Conservation (phyloP, 805 yeast species). For the Yarrowia sp. region DNA sequence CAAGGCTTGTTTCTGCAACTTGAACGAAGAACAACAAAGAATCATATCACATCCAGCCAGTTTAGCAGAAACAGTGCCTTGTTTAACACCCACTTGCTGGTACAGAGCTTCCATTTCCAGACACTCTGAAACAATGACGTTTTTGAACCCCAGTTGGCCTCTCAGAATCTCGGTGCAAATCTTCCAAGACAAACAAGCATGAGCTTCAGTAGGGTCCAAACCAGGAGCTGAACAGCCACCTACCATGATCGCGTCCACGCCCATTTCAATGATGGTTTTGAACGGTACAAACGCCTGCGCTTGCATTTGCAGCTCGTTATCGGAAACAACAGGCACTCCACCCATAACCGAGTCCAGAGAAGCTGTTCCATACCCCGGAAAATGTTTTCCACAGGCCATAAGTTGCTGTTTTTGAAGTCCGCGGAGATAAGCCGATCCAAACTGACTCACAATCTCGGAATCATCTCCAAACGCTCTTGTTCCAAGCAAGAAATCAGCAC, state of each 20-base stretch:
- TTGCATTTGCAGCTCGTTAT: constrained; percentile 7
- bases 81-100: constrained; percentile 64
- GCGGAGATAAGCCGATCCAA: constrained; percentile 50
- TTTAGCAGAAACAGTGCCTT: constrained; percentile 61
- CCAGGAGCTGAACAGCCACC: constrained; percentile 67
- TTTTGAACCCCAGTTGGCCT: constrained; percentile 52
- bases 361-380: constrained; percentile 66
- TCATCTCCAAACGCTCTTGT: constrained; percentile 10
- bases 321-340: constrained; percentile 51
- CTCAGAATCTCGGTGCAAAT: constrained; percentile 52
- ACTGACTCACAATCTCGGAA: not conserved
- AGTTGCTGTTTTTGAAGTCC: constrained; percentile 57
- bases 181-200: constrained; percentile 59
- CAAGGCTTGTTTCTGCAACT: constrained; percentile 56
- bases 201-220: constrained; percentile 57
- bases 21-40: constrained; percentile 57
- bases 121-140: constrained; percentile 59
- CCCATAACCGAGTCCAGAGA: constrained; percentile 57
- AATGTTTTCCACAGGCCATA: constrained; percentile 58
- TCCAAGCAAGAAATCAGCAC: constrained; percentile 49
- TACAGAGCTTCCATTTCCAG: constrained; percentile 61
- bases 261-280: not conserved
- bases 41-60: constrained; percentile 65
- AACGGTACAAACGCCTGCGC: constrained; percentile 9
- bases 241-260: constrained; percentile 40